Evolutionary conservation across 805 yeast species (phyloP).

Genomic region (Diddensiella santjacobensis): DNA sequence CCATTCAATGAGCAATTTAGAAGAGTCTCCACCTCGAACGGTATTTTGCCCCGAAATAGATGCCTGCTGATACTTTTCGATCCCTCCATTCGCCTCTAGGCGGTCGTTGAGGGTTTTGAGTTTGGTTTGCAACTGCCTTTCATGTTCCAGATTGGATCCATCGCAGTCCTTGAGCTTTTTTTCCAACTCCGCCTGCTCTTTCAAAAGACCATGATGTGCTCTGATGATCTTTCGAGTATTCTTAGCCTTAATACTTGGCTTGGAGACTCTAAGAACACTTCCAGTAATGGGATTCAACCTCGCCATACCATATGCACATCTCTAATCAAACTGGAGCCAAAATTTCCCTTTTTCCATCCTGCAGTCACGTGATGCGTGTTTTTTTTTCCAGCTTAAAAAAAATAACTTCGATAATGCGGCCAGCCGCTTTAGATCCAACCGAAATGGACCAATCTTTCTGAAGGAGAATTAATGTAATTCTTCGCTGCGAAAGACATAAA

Average conservation of each 20-base stretch:
- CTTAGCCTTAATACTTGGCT: constrained; percentile 27
- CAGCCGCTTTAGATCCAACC: no score
- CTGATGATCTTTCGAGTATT: constrained; percentile 67
- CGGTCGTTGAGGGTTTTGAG: constrained; percentile 38
- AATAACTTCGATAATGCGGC: no score
- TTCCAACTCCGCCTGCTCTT: constrained; percentile 39
- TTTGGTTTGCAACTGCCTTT: constrained; percentile 25
- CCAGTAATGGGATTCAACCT: constrained; percentile 37
- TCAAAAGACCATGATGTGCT: constrained; percentile 67
- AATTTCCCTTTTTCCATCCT: no score
- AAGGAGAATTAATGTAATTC: no score
- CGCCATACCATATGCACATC: no score
- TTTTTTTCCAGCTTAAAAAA: no score
- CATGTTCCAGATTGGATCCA: constrained; percentile 24
- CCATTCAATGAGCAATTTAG: constrained; percentile 76
- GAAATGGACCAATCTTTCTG: no score
- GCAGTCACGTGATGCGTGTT: no score
- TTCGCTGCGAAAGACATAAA: no score
- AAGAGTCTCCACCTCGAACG: constrained; percentile 87
- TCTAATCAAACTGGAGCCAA: no score
- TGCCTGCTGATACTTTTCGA: constrained; percentile 77
- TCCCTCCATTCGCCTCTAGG: constrained; percentile 70
- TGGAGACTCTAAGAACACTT: constrained; percentile 24
- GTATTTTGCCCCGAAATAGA: constrained; percentile 78
- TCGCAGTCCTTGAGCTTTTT: constrained; percentile 8